Base-by-base conservation (phyloP, 148 eudicot genomes). In the Nepenthes gracilis region DNA sequence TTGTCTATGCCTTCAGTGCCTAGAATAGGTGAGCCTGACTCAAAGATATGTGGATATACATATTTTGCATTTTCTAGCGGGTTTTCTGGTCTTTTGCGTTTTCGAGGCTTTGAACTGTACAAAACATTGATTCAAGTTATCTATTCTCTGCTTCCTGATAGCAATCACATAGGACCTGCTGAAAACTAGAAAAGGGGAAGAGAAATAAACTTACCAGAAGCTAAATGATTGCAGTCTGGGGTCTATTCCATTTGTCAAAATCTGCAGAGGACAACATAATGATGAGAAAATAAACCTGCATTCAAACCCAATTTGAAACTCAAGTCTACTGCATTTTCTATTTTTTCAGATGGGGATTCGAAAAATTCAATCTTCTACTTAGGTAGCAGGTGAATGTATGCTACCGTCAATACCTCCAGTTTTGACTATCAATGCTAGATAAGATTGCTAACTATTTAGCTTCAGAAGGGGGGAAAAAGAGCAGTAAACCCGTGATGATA, bases 61-160 rank as follows among this genome's bases (percentile, higher is more conserved):
- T 86, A 72, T 56, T 76, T 80, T 58, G 80, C 79, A 61, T 72
- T 84, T 74, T 76, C 83, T 45, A 61, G 69, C 12, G 72, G 70
- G 60, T 72, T 72, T 75, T 74, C 85, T 36, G 55, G 74, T 63
- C 74, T 85, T 64, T 74, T 84, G 69, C 92, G 85, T 64, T 81
- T 83, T 62, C 72, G 75, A 36, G 84, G 82, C 84, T 74, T 84
- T 53, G 95, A 81, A 67, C 99, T 93, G 79, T 59, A 51, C 54
- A 78, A 60, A 61, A 58, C 64, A 58, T 43, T 57, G 57, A 14
- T 70, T 34, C 60, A 35, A 23, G 23, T 43, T 43, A 35, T 57
- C 43, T 45, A 2, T 7, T 49, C 38, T 65, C 57, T 35, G 47
- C 14, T 54, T 45, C 33, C 38, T 40, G 47, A 33, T 7, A 36